A percentile compares a stretch with the other conserved stretches of the same genome.
These are phyloP conservation scores for Apiospora rasikravindrae DNA, from an alignment of 2,329 filamentous ascomycete genomes.

Conservation along the genomic window DNA sequence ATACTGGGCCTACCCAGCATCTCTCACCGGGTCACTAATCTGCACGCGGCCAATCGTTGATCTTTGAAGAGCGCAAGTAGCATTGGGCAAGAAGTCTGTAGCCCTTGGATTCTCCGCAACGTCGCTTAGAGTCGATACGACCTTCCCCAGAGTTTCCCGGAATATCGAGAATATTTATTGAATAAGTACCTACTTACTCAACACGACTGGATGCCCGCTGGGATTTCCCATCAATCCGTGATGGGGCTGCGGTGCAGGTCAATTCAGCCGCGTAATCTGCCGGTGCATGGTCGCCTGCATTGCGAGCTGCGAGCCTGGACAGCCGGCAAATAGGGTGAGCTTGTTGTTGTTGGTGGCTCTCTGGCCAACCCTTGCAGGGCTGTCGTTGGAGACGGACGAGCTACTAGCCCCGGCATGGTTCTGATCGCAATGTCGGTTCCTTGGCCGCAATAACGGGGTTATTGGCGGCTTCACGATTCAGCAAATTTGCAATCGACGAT, in stretches of 20 bases:
- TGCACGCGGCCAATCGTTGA: not conserved
- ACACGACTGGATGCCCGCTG: not conserved
- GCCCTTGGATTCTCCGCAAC: not conserved
- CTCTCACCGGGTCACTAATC: not conserved
- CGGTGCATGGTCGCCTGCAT: not conserved
- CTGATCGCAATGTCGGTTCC: not conserved
- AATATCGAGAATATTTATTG: constrained; percentile 11
- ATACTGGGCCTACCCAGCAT: not conserved
- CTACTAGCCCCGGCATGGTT: not conserved
- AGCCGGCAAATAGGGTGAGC: not conserved
- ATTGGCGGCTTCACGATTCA: not conserved
- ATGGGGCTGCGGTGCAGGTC: not conserved
- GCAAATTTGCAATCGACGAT: not conserved
- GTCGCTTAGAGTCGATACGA: not conserved
- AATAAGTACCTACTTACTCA: not conserved
- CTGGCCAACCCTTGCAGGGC: not conserved
- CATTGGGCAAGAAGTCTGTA: not conserved
- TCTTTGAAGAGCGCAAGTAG: not conserved
- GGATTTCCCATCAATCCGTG: constrained; percentile 4
- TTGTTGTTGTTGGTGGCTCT: not conserved
- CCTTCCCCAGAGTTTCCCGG: not conserved
- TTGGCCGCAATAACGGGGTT: constrained; percentile 4
- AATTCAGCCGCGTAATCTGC: constrained; percentile 10
- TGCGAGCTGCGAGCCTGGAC: not conserved
- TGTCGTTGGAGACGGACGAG: not conserved